phyloP scores from a whole-genome alignment of 371 early-diverging fungal genomes.

The Syncephalis plumigaleata region DNA sequence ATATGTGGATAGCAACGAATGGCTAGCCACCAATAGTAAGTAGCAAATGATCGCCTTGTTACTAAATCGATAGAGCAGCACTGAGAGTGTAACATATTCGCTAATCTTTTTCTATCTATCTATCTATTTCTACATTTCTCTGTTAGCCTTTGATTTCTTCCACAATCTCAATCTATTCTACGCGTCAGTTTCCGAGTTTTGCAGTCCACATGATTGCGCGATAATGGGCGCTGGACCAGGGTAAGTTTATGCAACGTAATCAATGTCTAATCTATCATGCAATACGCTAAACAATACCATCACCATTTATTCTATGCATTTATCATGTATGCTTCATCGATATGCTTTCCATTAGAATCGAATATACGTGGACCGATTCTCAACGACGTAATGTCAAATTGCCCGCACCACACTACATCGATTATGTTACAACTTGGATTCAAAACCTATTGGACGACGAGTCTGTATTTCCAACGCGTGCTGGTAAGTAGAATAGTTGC shows the following conservation, averaged over 20 bases:
- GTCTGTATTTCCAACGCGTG: slow-evolving; percentile 65
- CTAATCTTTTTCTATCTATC: background rate
- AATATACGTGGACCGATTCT: slow-evolving; percentile 84
- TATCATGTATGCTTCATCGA: too few relatives aligned
- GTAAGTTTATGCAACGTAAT: slow-evolving; percentile 18
- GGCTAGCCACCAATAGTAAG: slow-evolving; percentile 82
- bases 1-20: slow-evolving; percentile 83
- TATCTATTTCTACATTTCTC: too few relatives aligned
- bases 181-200: slow-evolving; percentile 78
- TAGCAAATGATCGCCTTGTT: too few relatives aligned
- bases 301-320: too few relatives aligned
- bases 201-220: slow-evolving; percentile 63
- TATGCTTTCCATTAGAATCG: slow-evolving; percentile 24
- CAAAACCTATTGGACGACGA: slow-evolving; percentile 79
- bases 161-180: slow-evolving; percentile 85
- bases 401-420: slow-evolving; percentile 87
- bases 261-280: background rate
- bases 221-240: slow-evolving; percentile 76
- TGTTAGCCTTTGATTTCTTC: slow-evolving; percentile 71
- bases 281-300: background rate
- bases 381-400: slow-evolving; percentile 65
- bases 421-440: slow-evolving; percentile 80
- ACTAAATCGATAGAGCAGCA: too few relatives aligned
- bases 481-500: slow-evolving; percentile 3
- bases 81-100: background rate